A percentile compares a stretch with the other conserved stretches of the same genome.
Evolutionary conservation across 495 filamentous ascomycete genomes (phyloP).

Genomic region (Talaromyces nanjingensis): DNA sequence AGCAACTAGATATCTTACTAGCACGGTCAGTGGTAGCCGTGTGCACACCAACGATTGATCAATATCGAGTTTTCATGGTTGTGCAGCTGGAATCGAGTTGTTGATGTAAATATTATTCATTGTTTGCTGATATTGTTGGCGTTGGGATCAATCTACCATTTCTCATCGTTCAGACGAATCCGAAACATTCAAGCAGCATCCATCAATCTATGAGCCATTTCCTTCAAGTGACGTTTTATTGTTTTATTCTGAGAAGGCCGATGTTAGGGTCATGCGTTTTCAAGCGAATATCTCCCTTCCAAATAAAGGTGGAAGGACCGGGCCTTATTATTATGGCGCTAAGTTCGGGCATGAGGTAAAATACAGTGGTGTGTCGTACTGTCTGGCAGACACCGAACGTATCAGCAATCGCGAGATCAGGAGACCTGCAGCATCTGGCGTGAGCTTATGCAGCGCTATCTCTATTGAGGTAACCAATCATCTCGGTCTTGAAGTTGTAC

Average conservation of each 20-base stretch:
- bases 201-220: neutral
- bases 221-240: neutral
- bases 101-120: constrained; percentile 37
- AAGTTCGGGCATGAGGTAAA: neutral
- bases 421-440: neutral
- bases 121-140: constrained; percentile 2
- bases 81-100: constrained; percentile 13
- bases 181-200: neutral
- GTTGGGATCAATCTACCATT: constrained; percentile 1
- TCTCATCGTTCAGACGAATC: neutral
- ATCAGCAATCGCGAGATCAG: neutral
- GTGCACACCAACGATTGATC: neutral
- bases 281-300: neutral
- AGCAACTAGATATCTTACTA: constrained; percentile 60
- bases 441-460: neutral
- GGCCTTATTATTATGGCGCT: neutral
- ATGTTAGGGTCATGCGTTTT: neutral
- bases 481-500: neutral
- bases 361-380: neutral
- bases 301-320: neutral
- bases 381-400: neutral
- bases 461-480: neutral
- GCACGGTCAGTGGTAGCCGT: neutral
- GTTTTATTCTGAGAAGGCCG: neutral
- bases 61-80: neutral